Conservation (phyloP, 768 basidiomycete genomes). For the Trametes villosa region DNA sequence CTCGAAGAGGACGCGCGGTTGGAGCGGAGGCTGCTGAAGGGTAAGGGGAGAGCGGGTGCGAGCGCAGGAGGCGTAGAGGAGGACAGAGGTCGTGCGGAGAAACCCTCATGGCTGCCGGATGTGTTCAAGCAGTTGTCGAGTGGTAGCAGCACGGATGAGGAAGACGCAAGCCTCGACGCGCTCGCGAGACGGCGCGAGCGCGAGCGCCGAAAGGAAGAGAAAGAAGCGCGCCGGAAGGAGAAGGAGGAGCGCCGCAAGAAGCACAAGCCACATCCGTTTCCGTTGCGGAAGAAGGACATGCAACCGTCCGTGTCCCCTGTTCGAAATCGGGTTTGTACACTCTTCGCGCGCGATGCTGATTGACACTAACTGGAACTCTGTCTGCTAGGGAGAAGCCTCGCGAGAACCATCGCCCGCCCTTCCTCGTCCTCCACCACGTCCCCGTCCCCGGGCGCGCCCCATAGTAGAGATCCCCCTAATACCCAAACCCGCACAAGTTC, state of each 20-base stretch:
- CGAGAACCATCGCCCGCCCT: background rate
- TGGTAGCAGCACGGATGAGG: constrained; percentile 17
- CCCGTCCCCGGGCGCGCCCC: background rate
- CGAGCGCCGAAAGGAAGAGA: constrained; percentile 6
- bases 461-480: too few relatives aligned
- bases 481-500: too few relatives aligned
- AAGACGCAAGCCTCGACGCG: background rate
- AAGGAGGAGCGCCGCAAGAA: constrained; percentile 7
- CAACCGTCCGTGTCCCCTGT: background rate
- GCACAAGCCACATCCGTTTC: constrained; percentile 14
- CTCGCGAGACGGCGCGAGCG: background rate
- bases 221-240: constrained; percentile 5
- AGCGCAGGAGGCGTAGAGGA: background rate
- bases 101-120: constrained; percentile 7
- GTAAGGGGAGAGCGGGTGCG: background rate
- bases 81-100: background rate
- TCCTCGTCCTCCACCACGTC: constrained; percentile 8
- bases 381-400: background rate
- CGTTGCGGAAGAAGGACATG: constrained; percentile 17
- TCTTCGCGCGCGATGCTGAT: too few relatives aligned
- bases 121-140: constrained; percentile 13
- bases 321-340: background rate
- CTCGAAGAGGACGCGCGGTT: constrained; percentile 10
- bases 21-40: constrained; percentile 11
- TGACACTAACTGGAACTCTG: background rate